phyloP scores from a whole-genome alignment of 306 rosid genomes.

The Fragaria iinumae region DNA sequence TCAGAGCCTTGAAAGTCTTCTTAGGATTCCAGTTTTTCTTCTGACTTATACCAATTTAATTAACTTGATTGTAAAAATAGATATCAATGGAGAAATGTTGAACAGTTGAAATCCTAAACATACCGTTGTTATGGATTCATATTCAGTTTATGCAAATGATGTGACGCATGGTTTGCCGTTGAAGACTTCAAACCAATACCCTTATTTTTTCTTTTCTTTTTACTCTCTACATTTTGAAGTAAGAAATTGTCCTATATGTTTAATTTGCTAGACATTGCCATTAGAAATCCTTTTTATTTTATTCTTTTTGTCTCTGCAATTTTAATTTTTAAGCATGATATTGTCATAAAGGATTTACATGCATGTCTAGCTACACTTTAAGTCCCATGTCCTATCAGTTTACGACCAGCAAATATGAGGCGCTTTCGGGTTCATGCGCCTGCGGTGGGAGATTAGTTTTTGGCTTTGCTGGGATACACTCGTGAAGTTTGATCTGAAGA shows the following conservation, averaged over 20 bases:
- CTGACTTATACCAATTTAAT: background rate
- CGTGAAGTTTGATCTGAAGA: no score
- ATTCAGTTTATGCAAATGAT: background rate
- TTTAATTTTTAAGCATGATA: no score
- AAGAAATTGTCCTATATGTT: background rate
- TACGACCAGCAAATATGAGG: no score
- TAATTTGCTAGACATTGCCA: no score
- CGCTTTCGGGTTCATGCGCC: no score
- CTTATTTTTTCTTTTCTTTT: background rate
- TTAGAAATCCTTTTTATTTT: no score
- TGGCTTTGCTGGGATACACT: no score
- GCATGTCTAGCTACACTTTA: no score
- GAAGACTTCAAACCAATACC: background rate
- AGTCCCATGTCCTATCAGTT: no score
- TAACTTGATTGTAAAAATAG: background rate
- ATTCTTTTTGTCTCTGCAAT: no score
- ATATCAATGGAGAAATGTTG: background rate
- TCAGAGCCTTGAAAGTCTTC: background rate
- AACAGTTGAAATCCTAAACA: background rate
- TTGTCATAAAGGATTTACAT: no score
- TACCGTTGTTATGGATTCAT: background rate
- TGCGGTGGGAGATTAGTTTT: no score
- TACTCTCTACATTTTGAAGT: background rate
- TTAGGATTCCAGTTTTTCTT: constrained; percentile 1
- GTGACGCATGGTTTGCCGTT: background rate